phyloP scores from a whole-genome alignment of 2,329 filamentous ascomycete species.

The Pyrenochaeta sp. region DNA sequence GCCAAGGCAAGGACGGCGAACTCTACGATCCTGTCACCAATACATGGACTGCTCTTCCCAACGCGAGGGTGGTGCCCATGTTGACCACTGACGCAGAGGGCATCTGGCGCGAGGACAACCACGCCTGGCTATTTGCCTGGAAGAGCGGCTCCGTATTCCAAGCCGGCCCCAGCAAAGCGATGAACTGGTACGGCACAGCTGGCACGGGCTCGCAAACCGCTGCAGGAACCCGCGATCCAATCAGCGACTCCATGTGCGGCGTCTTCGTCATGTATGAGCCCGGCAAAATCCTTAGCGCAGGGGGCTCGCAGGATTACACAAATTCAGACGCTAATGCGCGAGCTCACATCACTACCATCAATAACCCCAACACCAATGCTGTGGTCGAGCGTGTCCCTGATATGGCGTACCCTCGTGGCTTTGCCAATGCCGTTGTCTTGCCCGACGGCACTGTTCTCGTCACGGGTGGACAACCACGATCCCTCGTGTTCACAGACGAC shows the following conservation, averaged over 20 bases:
- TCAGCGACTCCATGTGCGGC: constrained; percentile 34
- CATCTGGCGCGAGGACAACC: constrained; percentile 36
- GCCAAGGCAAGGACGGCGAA: constrained; percentile 33
- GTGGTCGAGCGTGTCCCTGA: constrained; percentile 33
- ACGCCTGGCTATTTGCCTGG: constrained; percentile 35
- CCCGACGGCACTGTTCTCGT: constrained; percentile 40
- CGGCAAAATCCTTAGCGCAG: constrained; percentile 35
- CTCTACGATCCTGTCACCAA: constrained; percentile 30
- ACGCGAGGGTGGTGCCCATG: constrained; percentile 24
- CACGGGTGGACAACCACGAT: constrained; percentile 33
- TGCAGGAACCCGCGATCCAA: constrained; percentile 28
- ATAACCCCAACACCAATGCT: constrained; percentile 20
- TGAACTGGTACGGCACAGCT: constrained; percentile 37
- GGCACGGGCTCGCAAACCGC: constrained; percentile 24
- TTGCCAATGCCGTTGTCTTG: constrained; percentile 33
- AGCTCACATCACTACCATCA: constrained; percentile 34
- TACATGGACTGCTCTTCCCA: constrained; percentile 30
- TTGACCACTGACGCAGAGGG: constrained; percentile 32
- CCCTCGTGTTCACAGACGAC: constrained; percentile 32
- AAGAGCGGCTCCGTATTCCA: constrained; percentile 31
- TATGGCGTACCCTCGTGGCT: constrained; percentile 35
- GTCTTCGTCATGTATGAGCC: constrained; percentile 38
- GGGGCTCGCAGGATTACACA: constrained; percentile 35
- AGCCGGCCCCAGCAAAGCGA: constrained; percentile 31
- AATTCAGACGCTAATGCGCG: constrained; percentile 27